Base-by-base conservation (phyloP, 1,139 yeast genomes). In the Torulaspora globosa region DNA sequence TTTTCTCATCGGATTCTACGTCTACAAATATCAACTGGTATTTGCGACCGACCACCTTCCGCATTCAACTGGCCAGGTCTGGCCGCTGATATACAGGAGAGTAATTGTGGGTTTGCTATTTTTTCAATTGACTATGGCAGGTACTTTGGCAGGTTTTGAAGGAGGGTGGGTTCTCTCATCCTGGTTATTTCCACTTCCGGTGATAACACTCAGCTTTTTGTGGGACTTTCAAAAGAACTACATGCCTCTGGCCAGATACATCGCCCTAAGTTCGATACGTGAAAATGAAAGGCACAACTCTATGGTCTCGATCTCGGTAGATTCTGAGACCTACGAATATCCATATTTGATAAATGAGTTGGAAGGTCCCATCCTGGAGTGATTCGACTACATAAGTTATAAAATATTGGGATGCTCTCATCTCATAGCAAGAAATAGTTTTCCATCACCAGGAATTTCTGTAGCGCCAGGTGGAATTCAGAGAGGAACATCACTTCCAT, bases 71-170 rank as follows among this genome's bases (percentile, higher is more conserved):
- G 96, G 95, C 3, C 82, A 82, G 58, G 90, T 86, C 0, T 86
- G 95, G 95, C 90, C 94, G 1, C 70, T 85, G 49, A 82, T 87
- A 3, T 80, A 82, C 63, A 74, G 94, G 53, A 71, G 96, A 52
- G 75, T 86, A 3, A 77, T 83, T 43, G 65, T 84, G 39, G 95
- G 95, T 0, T 65, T 86, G 35, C 65, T 83, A 14, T 66, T 87
- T 10, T 86, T 92, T 62, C 97, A 92, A 60, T 67, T 90, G 47
- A 87, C 96, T 12, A 88, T 89, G 88, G 89, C 90, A 1, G 97
- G 97, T 2, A 83, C 95, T 0, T 70, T 90, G 49, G 92, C 86
- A 1, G 75, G 84, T 12, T 80, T 87, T 56, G 80, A 78, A 53
- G 81, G 84, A 51, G 95, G 95, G 0, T 89, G 82, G 69, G 68